phyloP scores from a whole-genome alignment of 257 asterid species.

The Solanum medicagineum region DNA sequence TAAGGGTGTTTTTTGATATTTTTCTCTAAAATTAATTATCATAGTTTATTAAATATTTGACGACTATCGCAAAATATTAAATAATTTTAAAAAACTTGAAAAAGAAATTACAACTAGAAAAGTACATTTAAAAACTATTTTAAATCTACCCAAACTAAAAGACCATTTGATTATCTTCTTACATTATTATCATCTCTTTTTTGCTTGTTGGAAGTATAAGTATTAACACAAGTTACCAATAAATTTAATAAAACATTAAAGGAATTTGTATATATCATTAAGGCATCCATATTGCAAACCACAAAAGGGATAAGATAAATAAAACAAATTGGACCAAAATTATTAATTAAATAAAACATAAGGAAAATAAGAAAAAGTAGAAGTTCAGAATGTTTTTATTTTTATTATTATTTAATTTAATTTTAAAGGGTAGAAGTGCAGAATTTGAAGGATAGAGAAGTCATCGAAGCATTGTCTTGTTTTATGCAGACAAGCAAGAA shows the following conservation, averaged over 20 bases:
- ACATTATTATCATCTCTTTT: background rate
- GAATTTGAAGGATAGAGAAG: background rate
- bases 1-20: too few relatives aligned
- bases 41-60: background rate
- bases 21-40: background rate
- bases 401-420: background rate
- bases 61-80: background rate
- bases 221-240: background rate
- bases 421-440: background rate
- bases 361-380: background rate
- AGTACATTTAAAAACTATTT: background rate
- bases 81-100: background rate
- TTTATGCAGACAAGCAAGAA: slow-evolving; percentile 1
- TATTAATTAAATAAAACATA: background rate
- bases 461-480: background rate
- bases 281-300: background rate
- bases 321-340: background rate
- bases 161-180: background rate
- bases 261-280: background rate
- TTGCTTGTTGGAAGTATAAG: background rate
- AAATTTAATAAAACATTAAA: background rate
- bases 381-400: background rate
- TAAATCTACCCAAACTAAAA: background rate
- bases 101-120: background rate
- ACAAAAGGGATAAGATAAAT: background rate